Percentiles rank a stretch among this genome's conserved stretches.
Conservation (phyloP, 2,329 filamentous ascomycete species). For the Cladosporium austrohemisphaericum region DNA sequence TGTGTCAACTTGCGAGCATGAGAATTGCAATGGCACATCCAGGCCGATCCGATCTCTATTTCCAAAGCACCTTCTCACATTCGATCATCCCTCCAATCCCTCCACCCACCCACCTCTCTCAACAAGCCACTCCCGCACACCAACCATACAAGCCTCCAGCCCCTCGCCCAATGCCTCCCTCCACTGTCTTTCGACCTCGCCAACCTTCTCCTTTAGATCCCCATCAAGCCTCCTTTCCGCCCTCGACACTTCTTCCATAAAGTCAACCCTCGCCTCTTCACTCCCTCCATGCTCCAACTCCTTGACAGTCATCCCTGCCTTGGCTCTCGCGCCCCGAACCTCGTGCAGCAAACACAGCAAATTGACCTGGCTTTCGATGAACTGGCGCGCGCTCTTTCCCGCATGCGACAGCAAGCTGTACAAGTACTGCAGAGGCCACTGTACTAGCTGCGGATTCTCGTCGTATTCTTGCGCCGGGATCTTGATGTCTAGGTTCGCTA, state of each 20-base stretch:
- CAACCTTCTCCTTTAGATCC: slow-evolving; percentile 90
- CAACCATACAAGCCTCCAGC: slow-evolving; percentile 67
- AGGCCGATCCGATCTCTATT: too few relatives aligned
- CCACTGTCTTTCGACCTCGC: slow-evolving; percentile 89
- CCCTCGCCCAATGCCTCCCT: slow-evolving; percentile 75
- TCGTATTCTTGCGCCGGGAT: slow-evolving; percentile 76
- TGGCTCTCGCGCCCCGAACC: slow-evolving; percentile 74
- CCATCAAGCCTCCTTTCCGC: slow-evolving; percentile 69
- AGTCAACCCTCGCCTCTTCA: slow-evolving; percentile 26
- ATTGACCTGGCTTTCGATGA: slow-evolving; percentile 92
- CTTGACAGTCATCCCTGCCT: slow-evolving; percentile 63
- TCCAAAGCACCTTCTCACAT: too few relatives aligned
- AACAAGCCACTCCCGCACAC: slow-evolving; percentile 69
- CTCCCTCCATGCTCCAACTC: slow-evolving; percentile 56
- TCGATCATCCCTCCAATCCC: slow-evolving; percentile 41
- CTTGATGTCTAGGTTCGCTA: slow-evolving; percentile 29
- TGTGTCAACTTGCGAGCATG: too few relatives aligned
- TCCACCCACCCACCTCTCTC: slow-evolving; percentile 88
- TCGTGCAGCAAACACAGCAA: slow-evolving; percentile 86
- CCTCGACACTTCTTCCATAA: neutral
- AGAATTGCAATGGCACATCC: too few relatives aligned
- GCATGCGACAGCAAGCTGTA: slow-evolving; percentile 80
- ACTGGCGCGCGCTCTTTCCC: slow-evolving; percentile 91
- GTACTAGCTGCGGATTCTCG: slow-evolving; percentile 78
- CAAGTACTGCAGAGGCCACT: slow-evolving; percentile 84